Evolutionary conservation across 257 asterid genomes (phyloP).

Genomic region (Nicotiana noctiflora): DNA sequence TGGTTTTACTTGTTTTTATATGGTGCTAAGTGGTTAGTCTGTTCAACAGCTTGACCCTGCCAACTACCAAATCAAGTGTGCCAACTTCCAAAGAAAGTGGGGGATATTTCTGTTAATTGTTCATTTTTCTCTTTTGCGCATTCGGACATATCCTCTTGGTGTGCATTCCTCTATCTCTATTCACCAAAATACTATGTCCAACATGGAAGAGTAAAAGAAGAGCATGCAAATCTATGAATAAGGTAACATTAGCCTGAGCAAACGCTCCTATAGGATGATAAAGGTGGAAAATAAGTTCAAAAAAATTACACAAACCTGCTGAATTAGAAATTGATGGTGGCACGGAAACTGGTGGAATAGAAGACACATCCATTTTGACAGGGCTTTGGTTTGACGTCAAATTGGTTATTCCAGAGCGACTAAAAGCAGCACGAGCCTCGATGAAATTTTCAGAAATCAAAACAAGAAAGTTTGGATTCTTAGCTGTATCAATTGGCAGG

Average conservation of each 20-base stretch:
- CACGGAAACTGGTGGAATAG: conserved; percentile 53
- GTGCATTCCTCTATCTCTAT: not conserved
- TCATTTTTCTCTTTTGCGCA: not conserved
- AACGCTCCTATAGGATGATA: not conserved
- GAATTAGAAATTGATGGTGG: conserved; percentile 53
- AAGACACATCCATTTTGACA: conserved; percentile 64
- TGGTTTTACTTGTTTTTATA: not conserved
- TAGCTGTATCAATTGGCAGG: conserved; percentile 51
- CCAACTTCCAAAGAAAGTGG: not conserved
- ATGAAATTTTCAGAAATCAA: conserved; percentile 76
- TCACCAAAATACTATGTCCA: not conserved
- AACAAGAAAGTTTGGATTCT: conserved; percentile 86
- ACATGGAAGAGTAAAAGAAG: not conserved
- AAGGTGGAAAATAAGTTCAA: conserved; percentile 4
- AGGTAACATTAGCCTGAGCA: not conserved
- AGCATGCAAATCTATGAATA: not conserved
- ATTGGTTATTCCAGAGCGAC: conserved; percentile 59
- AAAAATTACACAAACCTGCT: conserved; percentile 42
- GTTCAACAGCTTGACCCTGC: not conserved
- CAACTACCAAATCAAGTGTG: not conserved
- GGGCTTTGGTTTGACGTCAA: conserved; percentile 59
- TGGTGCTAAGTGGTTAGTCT: not conserved
- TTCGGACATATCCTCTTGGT: not conserved
- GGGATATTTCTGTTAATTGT: not conserved
- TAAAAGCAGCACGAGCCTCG: conserved; percentile 76